Conservation (phyloP, 495 filamentous ascomycete genomes). For the Penicillium canescens region DNA sequence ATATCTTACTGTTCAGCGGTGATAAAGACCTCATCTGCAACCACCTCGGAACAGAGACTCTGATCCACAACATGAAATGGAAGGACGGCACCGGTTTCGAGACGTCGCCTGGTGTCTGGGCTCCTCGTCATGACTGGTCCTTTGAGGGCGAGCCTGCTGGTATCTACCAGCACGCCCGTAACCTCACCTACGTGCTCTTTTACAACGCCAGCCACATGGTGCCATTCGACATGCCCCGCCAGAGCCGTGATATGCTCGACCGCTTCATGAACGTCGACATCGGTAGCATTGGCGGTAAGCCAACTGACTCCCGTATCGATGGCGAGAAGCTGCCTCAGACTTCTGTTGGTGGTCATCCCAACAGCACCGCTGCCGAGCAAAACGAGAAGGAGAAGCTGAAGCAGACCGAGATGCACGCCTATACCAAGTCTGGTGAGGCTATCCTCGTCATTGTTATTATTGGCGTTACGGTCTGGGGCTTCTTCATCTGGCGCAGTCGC, state of each 20-base stretch:
- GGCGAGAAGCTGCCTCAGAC: conserved; percentile 83
- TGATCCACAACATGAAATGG: conserved; percentile 92
- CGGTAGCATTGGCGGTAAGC: conserved; percentile 79
- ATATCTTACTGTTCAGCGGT: conserved; percentile 86
- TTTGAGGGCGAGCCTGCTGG: conserved; percentile 91
- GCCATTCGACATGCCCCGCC: conserved; percentile 85
- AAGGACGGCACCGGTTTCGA: conserved; percentile 90
- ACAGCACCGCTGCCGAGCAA: conserved; percentile 71
- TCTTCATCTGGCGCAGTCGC: conserved; percentile 80
- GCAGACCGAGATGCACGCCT: conserved; percentile 87
- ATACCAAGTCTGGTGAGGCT: conserved; percentile 87
- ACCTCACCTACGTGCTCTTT: conserved; percentile 93
- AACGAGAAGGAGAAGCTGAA: conserved; percentile 75
- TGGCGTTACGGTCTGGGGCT: conserved; percentile 76
- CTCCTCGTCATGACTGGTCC: conserved; percentile 87
- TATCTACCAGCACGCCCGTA: conserved; percentile 90
- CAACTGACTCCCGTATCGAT: conserved; percentile 83
- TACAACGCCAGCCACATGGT: conserved; percentile 98
- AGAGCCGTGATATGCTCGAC: conserved; percentile 94
- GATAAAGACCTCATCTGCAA: conserved; percentile 96
- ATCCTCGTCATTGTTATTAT: conserved; percentile 84
- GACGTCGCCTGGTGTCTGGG: conserved; percentile 83
- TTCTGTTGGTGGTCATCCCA: conserved; percentile 84
- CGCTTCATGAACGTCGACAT: conserved; percentile 95
- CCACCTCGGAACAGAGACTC: conserved; percentile 87